A percentile compares a stretch with the other conserved stretches of the same genome.
These are phyloP conservation scores for Blastobotrys ciferrii DNA, from an alignment of 1,139 yeast genomes.

Conservation along the genomic window DNA sequence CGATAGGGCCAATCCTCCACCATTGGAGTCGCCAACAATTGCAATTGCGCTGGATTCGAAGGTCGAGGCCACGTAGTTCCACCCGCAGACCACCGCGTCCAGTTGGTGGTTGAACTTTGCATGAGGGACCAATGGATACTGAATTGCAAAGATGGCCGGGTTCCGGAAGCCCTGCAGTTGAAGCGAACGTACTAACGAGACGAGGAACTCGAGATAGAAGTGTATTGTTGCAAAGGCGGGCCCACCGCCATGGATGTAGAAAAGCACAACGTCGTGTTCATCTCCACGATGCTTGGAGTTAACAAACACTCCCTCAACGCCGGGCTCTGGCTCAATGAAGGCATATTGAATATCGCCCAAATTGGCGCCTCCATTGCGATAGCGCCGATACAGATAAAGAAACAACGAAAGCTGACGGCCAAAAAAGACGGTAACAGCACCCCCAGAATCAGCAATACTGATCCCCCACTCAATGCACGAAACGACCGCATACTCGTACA, in stretches of 20 bases:
- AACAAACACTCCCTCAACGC: slow-evolving; percentile 38
- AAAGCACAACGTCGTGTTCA: slow-evolving; percentile 38
- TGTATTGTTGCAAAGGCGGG: slow-evolving; percentile 32
- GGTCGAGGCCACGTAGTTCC: slow-evolving; percentile 31
- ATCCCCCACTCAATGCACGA: slow-evolving; percentile 26
- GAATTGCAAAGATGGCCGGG: slow-evolving; percentile 44
- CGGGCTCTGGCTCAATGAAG: slow-evolving; percentile 1
- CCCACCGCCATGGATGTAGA: slow-evolving; percentile 41
- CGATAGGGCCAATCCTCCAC: slow-evolving; percentile 43
- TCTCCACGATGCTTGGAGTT: slow-evolving; percentile 33
- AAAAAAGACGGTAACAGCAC: slow-evolving; percentile 26
- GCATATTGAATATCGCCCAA: slow-evolving; percentile 28
- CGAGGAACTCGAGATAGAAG: slow-evolving; percentile 42
- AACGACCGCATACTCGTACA: slow-evolving; percentile 29
- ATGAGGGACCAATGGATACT: slow-evolving; percentile 32
- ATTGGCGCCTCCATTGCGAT: slow-evolving; percentile 30
- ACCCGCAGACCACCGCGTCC: slow-evolving; percentile 32
- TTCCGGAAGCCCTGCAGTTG: slow-evolving; percentile 45
- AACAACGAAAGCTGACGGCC: slow-evolving; percentile 23
- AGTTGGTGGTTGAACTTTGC: slow-evolving; percentile 33
- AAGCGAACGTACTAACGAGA: slow-evolving; percentile 39
- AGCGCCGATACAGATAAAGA: slow-evolving; percentile 28
- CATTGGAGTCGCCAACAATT: slow-evolving; percentile 45
- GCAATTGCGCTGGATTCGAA: slow-evolving; percentile 33
- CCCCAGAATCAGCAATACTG: slow-evolving; percentile 22